These are phyloP conservation scores for Blastomyces gilchristii DNA, from an alignment of 2,329 filamentous ascomycete genomes.

Conservation along the genomic window DNA sequence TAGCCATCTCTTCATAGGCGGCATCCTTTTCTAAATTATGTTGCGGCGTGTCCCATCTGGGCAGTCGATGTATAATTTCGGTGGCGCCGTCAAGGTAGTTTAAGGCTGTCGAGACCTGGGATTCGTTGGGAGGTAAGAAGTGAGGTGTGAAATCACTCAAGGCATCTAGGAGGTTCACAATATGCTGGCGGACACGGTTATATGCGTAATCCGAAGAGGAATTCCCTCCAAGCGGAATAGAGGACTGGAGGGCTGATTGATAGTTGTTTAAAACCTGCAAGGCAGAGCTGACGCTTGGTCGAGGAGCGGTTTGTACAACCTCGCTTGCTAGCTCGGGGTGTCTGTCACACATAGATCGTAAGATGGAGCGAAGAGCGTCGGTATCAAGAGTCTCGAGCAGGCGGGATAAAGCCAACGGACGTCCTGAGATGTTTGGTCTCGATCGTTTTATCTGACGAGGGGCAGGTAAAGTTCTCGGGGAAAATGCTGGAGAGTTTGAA, in stretches of 20 bases:
- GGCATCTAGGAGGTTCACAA: constrained; percentile 74
- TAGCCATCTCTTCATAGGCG: constrained; percentile 90
- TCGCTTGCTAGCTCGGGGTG: constrained; percentile 79
- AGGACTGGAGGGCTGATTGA: constrained; percentile 62
- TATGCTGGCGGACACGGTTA: constrained; percentile 74
- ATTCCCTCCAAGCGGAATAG: constrained; percentile 77
- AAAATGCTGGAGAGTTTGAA: constrained; percentile 64
- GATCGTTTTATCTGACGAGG: constrained; percentile 57
- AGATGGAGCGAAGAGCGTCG: constrained; percentile 68
- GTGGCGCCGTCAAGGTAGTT: constrained; percentile 85
- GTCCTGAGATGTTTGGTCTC: constrained; percentile 58
- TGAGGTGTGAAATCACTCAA: constrained; percentile 91
- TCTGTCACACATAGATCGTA: constrained; percentile 85
- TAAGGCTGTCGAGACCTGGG: constrained; percentile 70
- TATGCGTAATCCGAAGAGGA: constrained; percentile 87
- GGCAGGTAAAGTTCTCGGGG: constrained; percentile 56
- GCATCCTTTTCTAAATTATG: constrained; percentile 90
- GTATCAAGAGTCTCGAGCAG: constrained; percentile 90
- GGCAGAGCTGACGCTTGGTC: constrained; percentile 73
- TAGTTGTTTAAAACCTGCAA: constrained; percentile 74
- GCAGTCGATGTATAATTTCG: constrained; percentile 76
- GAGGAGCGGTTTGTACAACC: constrained; percentile 70
- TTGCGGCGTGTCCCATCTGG: constrained; percentile 79
- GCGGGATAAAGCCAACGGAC: constrained; percentile 57
- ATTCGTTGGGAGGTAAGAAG: constrained; percentile 84